Evolutionary conservation across 2,329 filamentous ascomycete genomes (phyloP).

Genomic region (Fusarium kyushuense): DNA sequence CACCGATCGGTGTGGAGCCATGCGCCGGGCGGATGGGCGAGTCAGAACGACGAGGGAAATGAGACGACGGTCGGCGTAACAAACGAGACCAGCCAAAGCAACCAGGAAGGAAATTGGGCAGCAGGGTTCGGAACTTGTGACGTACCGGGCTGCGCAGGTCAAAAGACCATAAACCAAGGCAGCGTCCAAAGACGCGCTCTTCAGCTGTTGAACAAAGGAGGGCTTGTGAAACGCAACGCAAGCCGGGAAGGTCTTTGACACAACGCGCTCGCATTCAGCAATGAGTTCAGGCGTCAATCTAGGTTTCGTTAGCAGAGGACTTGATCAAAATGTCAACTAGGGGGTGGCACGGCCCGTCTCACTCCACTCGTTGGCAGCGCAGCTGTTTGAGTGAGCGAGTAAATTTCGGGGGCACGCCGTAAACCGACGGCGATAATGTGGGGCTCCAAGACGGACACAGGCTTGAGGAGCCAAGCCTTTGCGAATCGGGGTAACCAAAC

Average conservation of each 20-base stretch:
- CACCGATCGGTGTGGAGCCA: constrained; percentile 47
- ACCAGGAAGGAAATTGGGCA: constrained; percentile 40
- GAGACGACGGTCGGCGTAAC: constrained; percentile 30
- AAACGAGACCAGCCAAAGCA: constrained; percentile 16
- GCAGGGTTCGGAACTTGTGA: constrained; percentile 36
- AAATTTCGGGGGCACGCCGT: constrained; percentile 43
- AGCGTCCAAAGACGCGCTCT: constrained; percentile 66
- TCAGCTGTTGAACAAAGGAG: constrained; percentile 70
- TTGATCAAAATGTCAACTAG: not conserved
- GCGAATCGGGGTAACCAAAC: constrained; percentile 31
- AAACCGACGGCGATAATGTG: constrained; percentile 45
- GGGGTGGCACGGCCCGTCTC: constrained; percentile 45
- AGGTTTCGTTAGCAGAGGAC: constrained; percentile 43
- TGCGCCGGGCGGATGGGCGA: constrained; percentile 41
- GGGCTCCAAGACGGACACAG: constrained; percentile 26
- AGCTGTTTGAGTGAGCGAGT: constrained; percentile 1
- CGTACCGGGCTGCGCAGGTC: constrained; percentile 69
- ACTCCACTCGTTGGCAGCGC: no score
- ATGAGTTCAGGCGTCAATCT: constrained; percentile 69
- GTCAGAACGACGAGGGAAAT: constrained; percentile 40
- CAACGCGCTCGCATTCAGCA: constrained; percentile 70
- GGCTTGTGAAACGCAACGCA: constrained; percentile 74
- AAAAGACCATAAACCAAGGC: constrained; percentile 70
- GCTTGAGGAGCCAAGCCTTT: constrained; percentile 19
- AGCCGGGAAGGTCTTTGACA: constrained; percentile 70